These are phyloP conservation scores for Arthrinium phaeospermum DNA, from an alignment of 2,329 filamentous ascomycete genomes.

Conservation along the genomic window DNA sequence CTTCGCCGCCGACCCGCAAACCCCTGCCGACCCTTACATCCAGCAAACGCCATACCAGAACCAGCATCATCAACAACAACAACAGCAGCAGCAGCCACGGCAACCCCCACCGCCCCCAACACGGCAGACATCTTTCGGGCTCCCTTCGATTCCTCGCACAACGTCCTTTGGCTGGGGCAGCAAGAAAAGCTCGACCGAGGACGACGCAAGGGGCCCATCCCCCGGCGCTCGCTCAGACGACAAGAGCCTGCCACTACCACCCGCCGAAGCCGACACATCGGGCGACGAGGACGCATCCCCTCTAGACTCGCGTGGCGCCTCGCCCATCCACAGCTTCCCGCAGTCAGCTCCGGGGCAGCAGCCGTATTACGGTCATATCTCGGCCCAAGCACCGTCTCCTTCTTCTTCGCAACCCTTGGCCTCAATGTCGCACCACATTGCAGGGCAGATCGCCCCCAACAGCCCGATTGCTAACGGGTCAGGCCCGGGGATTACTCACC, in stretches of 20 bases:
- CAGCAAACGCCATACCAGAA: background rate
- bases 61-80: background rate
- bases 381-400: background rate
- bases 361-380: constrained; percentile 9
- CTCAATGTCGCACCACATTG: constrained; percentile 28
- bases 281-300: background rate
- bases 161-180: constrained; percentile 58
- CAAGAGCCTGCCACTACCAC: constrained; percentile 30
- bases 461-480: constrained; percentile 26
- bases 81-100: background rate
- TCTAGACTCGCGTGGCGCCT: background rate
- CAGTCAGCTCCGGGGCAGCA: background rate
- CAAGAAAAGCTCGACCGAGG: constrained; percentile 34
- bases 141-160: constrained; percentile 63
- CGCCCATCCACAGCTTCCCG: background rate
- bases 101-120: constrained; percentile 37
- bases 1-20: constrained; percentile 20
- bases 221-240: constrained; percentile 32
- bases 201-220: constrained; percentile 38
- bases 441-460: background rate
- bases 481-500: constrained; percentile 18
- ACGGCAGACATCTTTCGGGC: constrained; percentile 58
- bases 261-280: constrained; percentile 23
- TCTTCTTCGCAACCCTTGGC: constrained; percentile 25
- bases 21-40: background rate